Base-by-base conservation (phyloP, 495 filamentous ascomycete species). In the Penicillium crystallinum region DNA sequence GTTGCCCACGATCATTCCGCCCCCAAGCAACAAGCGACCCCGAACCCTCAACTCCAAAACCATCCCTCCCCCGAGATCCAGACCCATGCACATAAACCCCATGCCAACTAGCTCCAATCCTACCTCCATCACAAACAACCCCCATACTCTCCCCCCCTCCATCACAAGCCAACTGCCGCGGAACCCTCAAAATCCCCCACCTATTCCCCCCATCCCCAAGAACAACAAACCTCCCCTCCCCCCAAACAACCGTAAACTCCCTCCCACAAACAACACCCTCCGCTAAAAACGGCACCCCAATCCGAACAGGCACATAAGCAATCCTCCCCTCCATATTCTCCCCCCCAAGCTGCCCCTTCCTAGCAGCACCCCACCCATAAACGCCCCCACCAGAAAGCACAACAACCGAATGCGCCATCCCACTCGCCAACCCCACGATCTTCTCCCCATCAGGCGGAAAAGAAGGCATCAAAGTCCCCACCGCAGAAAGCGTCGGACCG, bases 361-460 rank as follows among this genome's bases (percentile, higher is more conserved):
- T 77, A 6, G 83, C 82, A 54, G 75, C 84, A 2, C 93, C 93
- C 93, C 93, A 97, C 2, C 91, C 93, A 65, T 85, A 96, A 1
- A 86, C 84, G 1, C 85, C 75, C 2, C 90, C 91, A 64, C 85
- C 85, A 23, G 77, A 77, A 1, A 95, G 68, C 4, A 96, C 79
- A 4, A 76, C 82, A 15, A 91, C 81, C 0, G 82, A 79, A 63
- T 98, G 93, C 14, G 78, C 77, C 73, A 95, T 84, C n/a, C 87
- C 78, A 37, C 87, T 84, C 0, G 83, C 69, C 10, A 97, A 54
- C 35, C 82, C 71, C 0, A 73, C 60, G 5, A 96, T 61, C 1
- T 61, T 51, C 3, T 72, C 74, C 0, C 66, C 76, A 2, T 53
- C 3, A 0, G 82, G 85, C 6, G 85, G 87, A 54, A 95, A 91